Evolutionary conservation across 495 filamentous ascomycete species (phyloP).

Genomic region (Wilcoxina mikolae): DNA sequence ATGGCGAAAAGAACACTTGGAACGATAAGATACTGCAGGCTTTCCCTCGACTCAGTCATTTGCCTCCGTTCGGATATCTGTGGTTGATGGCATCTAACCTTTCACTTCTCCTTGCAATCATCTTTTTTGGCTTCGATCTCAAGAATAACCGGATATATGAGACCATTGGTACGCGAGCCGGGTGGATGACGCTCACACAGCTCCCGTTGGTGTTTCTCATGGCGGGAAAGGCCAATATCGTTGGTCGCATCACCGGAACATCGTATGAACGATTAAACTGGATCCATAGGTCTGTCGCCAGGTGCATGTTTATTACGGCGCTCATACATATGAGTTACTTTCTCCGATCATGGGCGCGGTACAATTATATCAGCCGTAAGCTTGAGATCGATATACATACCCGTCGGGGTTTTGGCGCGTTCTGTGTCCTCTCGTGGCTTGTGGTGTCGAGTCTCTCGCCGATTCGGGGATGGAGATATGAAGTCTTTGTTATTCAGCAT

Average conservation of each 20-base stretch:
- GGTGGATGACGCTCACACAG: conserved; percentile 64
- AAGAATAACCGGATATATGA: conserved; percentile 42
- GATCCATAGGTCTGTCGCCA: conserved; percentile 68
- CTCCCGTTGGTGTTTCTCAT: conserved; percentile 69
- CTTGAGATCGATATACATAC: conserved; percentile 48
- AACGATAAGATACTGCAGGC: background rate
- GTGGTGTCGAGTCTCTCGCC: conserved; percentile 52
- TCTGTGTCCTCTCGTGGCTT: conserved; percentile 59
- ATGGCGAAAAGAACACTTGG: conserved; percentile 8
- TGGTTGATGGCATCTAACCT: conserved; percentile 43
- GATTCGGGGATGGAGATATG: conserved; percentile 53
- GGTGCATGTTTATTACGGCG: conserved; percentile 57
- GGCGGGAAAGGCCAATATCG: conserved; percentile 60
- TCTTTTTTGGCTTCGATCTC: conserved; percentile 31
- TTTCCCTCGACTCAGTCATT: conserved; percentile 32
- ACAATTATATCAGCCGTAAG: conserved; percentile 47
- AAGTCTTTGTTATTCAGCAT: conserved; percentile 73
- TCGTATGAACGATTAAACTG: conserved; percentile 68
- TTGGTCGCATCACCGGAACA: conserved; percentile 51
- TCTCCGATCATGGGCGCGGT: conserved; percentile 50
- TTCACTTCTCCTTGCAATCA: conserved; percentile 40
- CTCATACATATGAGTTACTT: conserved; percentile 65
- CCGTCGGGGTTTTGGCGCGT: conserved; percentile 56
- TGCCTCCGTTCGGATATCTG: conserved; percentile 43
- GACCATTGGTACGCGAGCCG: conserved; percentile 58